Conservation (phyloP, 345 rosid genomes). For the Orychophragmus violaceus region DNA sequence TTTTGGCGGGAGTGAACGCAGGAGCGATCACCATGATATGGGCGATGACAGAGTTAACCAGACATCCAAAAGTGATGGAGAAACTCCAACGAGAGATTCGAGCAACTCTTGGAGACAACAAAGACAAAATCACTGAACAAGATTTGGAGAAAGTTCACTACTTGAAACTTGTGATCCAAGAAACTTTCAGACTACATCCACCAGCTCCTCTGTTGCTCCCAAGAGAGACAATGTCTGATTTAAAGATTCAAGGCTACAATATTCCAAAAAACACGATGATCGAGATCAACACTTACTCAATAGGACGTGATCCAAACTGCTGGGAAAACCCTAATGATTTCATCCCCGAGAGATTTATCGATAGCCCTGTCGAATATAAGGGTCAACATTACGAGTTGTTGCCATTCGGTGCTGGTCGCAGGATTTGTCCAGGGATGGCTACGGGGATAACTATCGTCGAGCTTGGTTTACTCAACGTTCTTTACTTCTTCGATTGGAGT, state of each 20-base stretch:
- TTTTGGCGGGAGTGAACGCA: background rate
- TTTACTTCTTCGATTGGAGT: background rate
- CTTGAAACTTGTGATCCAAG: background rate
- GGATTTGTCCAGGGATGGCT: background rate
- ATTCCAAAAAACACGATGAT: background rate
- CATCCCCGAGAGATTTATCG: background rate
- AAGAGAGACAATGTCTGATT: background rate
- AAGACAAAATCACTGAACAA: background rate
- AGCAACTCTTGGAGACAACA: background rate
- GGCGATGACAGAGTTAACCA: background rate
- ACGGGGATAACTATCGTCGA: background rate
- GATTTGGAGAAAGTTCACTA: background rate
- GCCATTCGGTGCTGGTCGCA: background rate
- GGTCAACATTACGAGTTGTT: background rate
- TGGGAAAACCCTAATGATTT: background rate
- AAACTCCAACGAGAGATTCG: background rate
- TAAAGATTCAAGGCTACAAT: background rate
- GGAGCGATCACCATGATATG: background rate
- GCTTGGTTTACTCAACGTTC: background rate
- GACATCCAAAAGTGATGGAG: background rate
- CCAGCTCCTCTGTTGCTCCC: background rate
- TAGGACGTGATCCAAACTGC: background rate
- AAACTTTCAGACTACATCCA: background rate
- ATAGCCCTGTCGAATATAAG: background rate
- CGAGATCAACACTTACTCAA: background rate